These are phyloP conservation scores for Apiotrichum laibachii DNA, from an alignment of 1,284 basidiomycete genomes.

Conservation along the genomic window DNA sequence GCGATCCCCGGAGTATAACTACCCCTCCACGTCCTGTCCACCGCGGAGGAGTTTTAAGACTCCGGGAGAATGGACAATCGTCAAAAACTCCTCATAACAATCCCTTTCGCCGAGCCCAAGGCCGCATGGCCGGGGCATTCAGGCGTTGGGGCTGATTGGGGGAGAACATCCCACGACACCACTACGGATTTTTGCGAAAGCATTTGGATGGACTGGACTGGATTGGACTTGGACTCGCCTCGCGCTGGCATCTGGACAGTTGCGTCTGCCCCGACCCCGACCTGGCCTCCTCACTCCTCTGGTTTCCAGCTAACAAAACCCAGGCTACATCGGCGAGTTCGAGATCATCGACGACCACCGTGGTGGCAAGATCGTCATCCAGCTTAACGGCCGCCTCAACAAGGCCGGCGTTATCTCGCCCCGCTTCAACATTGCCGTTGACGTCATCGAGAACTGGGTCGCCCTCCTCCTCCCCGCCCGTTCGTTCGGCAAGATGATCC, in stretches of 20 bases:
- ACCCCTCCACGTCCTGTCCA: constrained; percentile 44
- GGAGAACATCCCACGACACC: constrained; percentile 36
- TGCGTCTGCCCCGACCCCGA: neutral
- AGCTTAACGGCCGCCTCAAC: constrained; percentile 97
- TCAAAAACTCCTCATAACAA: constrained; percentile 29
- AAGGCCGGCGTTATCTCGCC: constrained; percentile 99
- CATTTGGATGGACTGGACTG: constrained; percentile 1
- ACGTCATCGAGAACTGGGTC: constrained; percentile 67
- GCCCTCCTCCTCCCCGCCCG: constrained; percentile 88
- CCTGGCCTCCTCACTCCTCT: neutral
- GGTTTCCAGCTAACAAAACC: constrained; percentile 1
- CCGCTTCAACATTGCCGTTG: constrained; percentile 93
- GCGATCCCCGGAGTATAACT: constrained; percentile 51
- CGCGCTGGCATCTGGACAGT: neutral
- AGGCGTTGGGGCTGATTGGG: constrained; percentile 37
- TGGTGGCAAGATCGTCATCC: constrained; percentile 95
- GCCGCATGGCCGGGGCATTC: constrained; percentile 47
- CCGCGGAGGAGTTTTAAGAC: constrained; percentile 54
- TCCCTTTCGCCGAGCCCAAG: constrained; percentile 38
- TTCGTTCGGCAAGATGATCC: constrained; percentile 94
- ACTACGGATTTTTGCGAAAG: neutral
- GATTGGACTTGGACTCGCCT: neutral
- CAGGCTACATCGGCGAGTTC: constrained; percentile 99
- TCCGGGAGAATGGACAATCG: constrained; percentile 43
- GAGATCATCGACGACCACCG: constrained; percentile 99